Percentiles rank a stretch among this genome's conserved stretches.
Evolutionary conservation across 495 filamentous ascomycete species (phyloP).

Genomic region (Aspergillus sclerotioniger): DNA sequence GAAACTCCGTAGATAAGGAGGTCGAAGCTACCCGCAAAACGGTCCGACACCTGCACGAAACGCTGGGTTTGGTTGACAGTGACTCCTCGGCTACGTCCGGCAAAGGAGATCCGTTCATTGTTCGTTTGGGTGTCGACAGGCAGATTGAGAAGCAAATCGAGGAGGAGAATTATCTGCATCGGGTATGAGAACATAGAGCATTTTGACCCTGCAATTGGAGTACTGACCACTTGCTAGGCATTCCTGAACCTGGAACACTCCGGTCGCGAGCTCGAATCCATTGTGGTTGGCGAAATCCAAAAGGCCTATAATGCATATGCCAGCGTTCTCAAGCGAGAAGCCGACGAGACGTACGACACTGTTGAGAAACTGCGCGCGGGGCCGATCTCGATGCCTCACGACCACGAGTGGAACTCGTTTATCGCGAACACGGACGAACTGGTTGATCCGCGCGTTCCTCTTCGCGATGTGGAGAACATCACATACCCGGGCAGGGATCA

Average conservation of each 20-base stretch:
- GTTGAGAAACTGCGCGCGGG: slow-evolving; percentile 81
- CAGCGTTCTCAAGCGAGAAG: slow-evolving; percentile 82
- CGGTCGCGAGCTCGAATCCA: slow-evolving; percentile 89
- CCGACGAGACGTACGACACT: slow-evolving; percentile 73
- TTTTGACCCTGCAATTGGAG: slow-evolving; percentile 25
- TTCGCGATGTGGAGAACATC: slow-evolving; percentile 78
- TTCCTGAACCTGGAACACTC: slow-evolving; percentile 94
- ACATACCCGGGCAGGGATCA: slow-evolving; percentile 92
- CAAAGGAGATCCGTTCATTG: slow-evolving; percentile 86
- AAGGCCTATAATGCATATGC: slow-evolving; percentile 94
- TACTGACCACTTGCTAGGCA: slow-evolving; percentile 53
- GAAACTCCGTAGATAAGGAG: slow-evolving; percentile 67
- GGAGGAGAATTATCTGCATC: slow-evolving; percentile 94
- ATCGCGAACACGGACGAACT: slow-evolving; percentile 81
- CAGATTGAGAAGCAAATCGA: slow-evolving; percentile 91
- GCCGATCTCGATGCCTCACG: slow-evolving; percentile 84
- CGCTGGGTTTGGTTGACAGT: slow-evolving; percentile 70
- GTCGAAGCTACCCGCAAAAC: slow-evolving; percentile 58
- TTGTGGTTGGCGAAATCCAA: slow-evolving; percentile 94
- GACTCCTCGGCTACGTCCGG: slow-evolving; percentile 73
- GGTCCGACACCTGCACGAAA: slow-evolving; percentile 76
- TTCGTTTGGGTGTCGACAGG: slow-evolving; percentile 78
- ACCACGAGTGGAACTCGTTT: slow-evolving; percentile 86
- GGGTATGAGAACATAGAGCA: slow-evolving; percentile 52
- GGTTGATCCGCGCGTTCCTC: slow-evolving; percentile 77